Percentiles rank a stretch among this genome's conserved stretches.
These are phyloP conservation scores for Gaeumannomyces tritici DNA, from an alignment of 2,329 filamentous ascomycete species.

Conservation along the genomic window DNA sequence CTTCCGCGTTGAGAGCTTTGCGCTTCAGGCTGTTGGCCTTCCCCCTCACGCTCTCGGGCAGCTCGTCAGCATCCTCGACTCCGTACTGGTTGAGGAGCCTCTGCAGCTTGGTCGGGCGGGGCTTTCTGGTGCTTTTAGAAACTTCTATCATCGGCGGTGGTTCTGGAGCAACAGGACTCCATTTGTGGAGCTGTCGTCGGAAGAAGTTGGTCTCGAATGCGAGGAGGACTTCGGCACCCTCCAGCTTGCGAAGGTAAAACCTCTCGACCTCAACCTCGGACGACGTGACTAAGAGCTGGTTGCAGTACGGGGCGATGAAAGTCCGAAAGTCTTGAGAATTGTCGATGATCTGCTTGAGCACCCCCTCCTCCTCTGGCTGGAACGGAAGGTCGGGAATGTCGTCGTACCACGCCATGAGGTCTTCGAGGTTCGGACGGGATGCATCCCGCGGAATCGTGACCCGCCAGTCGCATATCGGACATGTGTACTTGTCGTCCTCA, in stretches of 20 bases:
- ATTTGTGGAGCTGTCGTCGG: constrained; percentile 88
- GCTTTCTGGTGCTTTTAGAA: constrained; percentile 88
- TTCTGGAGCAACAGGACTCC: constrained; percentile 80
- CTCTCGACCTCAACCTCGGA: constrained; percentile 84
- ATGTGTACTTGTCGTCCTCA: constrained; percentile 97
- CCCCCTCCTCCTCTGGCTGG: constrained; percentile 88
- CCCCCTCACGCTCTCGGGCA: constrained; percentile 72
- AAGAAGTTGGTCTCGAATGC: constrained; percentile 96
- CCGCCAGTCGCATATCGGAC: constrained; percentile 94
- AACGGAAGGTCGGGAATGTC: constrained; percentile 78
- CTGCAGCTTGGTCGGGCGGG: constrained; percentile 90
- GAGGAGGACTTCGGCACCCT: constrained; percentile 88
- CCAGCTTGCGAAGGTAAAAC: constrained; percentile 94
- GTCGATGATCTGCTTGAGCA: constrained; percentile 76
- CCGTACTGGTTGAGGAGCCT: constrained; percentile 86
- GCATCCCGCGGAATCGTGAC: constrained; percentile 96
- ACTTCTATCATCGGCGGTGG: constrained; percentile 78
- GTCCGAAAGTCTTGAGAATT: constrained; percentile 77
- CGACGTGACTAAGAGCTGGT: constrained; percentile 68
- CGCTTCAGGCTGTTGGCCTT: constrained; percentile 68
- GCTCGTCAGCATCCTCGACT: constrained; percentile 80
- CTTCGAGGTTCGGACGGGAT: constrained; percentile 87
- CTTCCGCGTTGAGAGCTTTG: constrained; percentile 54
- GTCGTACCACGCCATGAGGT: constrained; percentile 73
- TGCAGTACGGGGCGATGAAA: constrained; percentile 72